Base-by-base conservation (phyloP, 2,329 filamentous ascomycete species). In the Thielaviopsis cerberus region DNA sequence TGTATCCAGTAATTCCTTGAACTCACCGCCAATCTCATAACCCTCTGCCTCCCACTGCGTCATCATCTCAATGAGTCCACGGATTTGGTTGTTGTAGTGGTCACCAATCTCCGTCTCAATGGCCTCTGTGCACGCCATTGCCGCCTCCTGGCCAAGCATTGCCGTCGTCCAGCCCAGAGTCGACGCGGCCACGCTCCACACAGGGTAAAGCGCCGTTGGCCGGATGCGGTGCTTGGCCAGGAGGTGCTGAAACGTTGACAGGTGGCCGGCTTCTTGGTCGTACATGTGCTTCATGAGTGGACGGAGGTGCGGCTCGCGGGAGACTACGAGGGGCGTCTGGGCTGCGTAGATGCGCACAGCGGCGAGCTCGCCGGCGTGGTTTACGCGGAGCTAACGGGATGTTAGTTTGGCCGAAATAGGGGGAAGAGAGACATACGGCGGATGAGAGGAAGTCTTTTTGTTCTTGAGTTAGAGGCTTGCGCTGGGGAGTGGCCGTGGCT, bases 111-210 rank as follows among this genome's bases (percentile, higher is more conserved):
- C 92, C 6, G 91, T 98, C 76, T 98, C 92, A 1, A 98, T 91
- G 1, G 92, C 92, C 71, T 98, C 92, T 0, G 92, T 97, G 69
- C 92, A 98, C 13, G 92, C 92, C 92, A 98, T 98, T 37, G 92
- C 91, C 1, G 91, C 90, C 71, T 97, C 89, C 54, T 88, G 80
- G 0, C 92, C 90, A 77, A 98, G 78, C 50, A 92, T 72, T 0
- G 86, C 92, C 0, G 92, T 98, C 4, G 80, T 78, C 89, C 92
- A 96, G 20, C 92, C 92, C 7, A 98, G 72, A 0, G 84, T 80
- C 0, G 85, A 84, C 1, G 92, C 87, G 11, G 90, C 81, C 7
- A 82, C 75, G 51, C 84, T 81, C 92, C 92, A 98, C 1, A 96
- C 62, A 0, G 92, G 92, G 66, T 94, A 94, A 74, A 98, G 85